Percentiles rank a stretch among this genome's conserved stretches.
Evolutionary conservation across 1,284 basidiomycete species (phyloP).

Genomic region (Pseudozyma thailandica): DNA sequence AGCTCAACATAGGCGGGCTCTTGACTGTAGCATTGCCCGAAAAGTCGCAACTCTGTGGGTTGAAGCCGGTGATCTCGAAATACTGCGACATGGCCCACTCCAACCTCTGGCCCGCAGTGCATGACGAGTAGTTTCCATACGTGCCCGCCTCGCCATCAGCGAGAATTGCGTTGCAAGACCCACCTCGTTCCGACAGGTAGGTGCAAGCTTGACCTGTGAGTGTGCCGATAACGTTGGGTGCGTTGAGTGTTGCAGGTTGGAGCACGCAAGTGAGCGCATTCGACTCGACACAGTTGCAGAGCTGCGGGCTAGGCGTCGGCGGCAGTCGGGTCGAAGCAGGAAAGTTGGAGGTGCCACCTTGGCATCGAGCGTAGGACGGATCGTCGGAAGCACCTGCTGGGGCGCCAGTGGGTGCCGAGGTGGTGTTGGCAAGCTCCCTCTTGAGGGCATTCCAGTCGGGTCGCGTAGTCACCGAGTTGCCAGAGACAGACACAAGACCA

Average conservation of each 20-base stretch:
- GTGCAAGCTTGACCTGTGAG: constrained; percentile 78
- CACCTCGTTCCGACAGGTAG: constrained; percentile 73
- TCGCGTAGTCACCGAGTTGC: constrained; percentile 74
- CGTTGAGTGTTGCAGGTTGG: constrained; percentile 75
- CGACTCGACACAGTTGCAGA: constrained; percentile 80
- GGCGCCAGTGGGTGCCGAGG: constrained; percentile 75
- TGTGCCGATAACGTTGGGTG: constrained; percentile 76
- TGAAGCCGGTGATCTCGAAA: constrained; percentile 76
- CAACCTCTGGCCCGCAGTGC: constrained; percentile 75
- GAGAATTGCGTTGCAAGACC: constrained; percentile 76
- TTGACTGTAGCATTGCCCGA: constrained; percentile 84
- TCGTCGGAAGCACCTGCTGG: constrained; percentile 73
- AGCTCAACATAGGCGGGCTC: constrained; percentile 71
- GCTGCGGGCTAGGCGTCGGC: constrained; percentile 80
- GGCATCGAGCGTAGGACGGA: constrained; percentile 76
- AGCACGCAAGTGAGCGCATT: constrained; percentile 78
- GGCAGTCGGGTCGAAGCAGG: constrained; percentile 79
- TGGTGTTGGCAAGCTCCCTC: constrained; percentile 74
- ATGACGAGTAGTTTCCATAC: constrained; percentile 80
- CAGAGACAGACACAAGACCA: constrained; percentile 82
- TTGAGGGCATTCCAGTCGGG: constrained; percentile 78
- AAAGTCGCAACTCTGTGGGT: constrained; percentile 77
- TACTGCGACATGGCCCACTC: constrained; percentile 81
- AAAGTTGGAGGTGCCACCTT: constrained; percentile 74
- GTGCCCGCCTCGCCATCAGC: constrained; percentile 78